Evolutionary conservation across 2,329 filamentous ascomycete species (phyloP), one percentile per base, ranked within the genome.

Genomic region (Colletotrichum eleusines): DNA sequence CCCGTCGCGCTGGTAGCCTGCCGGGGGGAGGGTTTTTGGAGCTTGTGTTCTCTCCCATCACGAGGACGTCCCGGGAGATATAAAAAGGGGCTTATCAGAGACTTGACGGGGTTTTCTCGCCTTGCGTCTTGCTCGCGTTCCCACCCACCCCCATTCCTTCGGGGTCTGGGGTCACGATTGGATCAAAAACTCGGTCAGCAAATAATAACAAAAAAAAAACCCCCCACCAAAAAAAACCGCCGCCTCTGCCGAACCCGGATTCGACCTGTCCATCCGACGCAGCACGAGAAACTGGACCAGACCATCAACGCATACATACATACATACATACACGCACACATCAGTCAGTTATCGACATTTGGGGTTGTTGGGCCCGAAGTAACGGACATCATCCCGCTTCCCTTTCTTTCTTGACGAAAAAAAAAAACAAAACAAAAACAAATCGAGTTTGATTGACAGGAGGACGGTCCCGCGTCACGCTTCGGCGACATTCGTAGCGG

Each of bases 1-100:
- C 38, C 46, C 20, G 38, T 16, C 5, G 20, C 57, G 48, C 48
- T 54, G 46, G 35, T 31, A 54, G 35, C 26, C 57, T 53, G 14
- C 14, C 38, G 26, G 18, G n/a, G n/a, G n/a, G n/a, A n/a, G n/a
- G 38, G 38, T 53, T 33, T 4, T 63, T n/a, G 42, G 42, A 51
- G 59, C 33, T 44, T 57, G 65, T 35, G 42, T 63, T 50, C 12
- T 40, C 42, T n/a, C 50, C 33, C 65, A 40, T 68, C 65, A 63
- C 65, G 50, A 68, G n/a, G 60, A 64, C 53, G 44, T 20, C 42
- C 18, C 7, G 44, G 46, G 35, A 58, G 42, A 35, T 64, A 58
- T 64, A 20, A 64, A 64, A 62, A 58, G 18, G 50, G 26, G 8
- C 50, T 23, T 35, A 42, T 23, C 23, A 62, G 12, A 31, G 31